Evolutionary conservation across 2,329 filamentous ascomycete species (phyloP).

Genomic region (Blastomyces emzantsi): DNA sequence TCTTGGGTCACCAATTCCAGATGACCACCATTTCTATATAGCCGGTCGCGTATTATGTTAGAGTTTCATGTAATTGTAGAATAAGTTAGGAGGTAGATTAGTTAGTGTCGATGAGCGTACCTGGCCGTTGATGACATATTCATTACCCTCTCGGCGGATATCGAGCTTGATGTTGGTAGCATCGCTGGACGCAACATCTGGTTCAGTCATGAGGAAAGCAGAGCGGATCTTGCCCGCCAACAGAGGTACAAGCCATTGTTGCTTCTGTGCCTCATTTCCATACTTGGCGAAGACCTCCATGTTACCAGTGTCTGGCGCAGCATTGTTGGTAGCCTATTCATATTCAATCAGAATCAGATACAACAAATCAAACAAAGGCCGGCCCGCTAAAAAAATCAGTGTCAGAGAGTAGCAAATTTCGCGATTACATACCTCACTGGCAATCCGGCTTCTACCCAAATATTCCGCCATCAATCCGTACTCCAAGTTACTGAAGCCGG

Average conservation of each 20-base stretch:
- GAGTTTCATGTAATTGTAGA: constrained; percentile 14
- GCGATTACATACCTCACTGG: constrained; percentile 52
- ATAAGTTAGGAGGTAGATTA: background rate
- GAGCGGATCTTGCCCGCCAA: constrained; percentile 79
- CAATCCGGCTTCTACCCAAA: constrained; percentile 74
- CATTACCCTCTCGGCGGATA: constrained; percentile 73
- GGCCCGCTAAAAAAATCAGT: background rate
- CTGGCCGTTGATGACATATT: constrained; percentile 83
- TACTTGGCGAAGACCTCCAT: constrained; percentile 95
- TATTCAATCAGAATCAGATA: background rate
- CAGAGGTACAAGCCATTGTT: constrained; percentile 69
- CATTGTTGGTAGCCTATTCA: constrained; percentile 66
- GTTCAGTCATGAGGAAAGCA: constrained; percentile 91
- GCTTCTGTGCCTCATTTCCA: constrained; percentile 76
- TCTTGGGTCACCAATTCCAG: constrained; percentile 82
- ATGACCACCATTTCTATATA: constrained; percentile 94
- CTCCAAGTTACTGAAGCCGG: constrained; percentile 90
- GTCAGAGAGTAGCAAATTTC: background rate
- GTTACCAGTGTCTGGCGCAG: constrained; percentile 86
- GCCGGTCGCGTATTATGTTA: constrained; percentile 6
- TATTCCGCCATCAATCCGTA: constrained; percentile 98
- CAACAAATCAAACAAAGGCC: background rate
- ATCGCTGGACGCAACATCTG: constrained; percentile 78
- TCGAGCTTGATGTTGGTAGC: constrained; percentile 84
- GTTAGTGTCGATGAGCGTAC: constrained; percentile 38